Evolutionary conservation across 805 yeast genomes (phyloP), one percentile per base, ranked within the genome.

Genomic region (Candida maris): DNA sequence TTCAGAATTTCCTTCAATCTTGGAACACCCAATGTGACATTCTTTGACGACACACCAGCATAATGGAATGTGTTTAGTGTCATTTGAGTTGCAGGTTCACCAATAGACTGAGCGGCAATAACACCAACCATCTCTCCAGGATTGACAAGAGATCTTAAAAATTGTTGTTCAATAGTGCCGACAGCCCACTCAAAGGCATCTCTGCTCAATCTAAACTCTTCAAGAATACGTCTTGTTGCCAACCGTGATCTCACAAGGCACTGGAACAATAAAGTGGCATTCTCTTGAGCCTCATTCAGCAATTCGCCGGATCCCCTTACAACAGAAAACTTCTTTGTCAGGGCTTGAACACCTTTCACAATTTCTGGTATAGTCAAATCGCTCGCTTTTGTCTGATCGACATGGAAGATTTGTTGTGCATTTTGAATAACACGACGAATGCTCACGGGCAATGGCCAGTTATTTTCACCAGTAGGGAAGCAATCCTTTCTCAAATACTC

Each of bases 41-140:
- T 88, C 81, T 87, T 88, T 3, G 96, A 85, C 22, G 95, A 88
- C 42, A 88, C 96, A 81, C 96, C 96, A 13, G 96, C 96, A 71
- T 86, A 88, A 71, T 88, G 96, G 89, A 88, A 89, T 51, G 97
- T 89, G 58, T 89, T 89, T 65, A 89, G 74, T 3, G 97, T 89
- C 97, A 89, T 89, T 65, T 89, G 97, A 21, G 97, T 89, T 27
- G 97, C 96, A 34, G 97, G 97, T 61, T 89, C 97, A 70, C 97
- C 97, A 66, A 89, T 89, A 24, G 96, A 87, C 69, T 89, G 97
- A 2, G 97, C 96, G 35, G 97, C 97, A 56, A 89, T 76, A 35
- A 89, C 95, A 71, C 97, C 97, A 40, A 89, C 97, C 96, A 89
- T 89, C 61, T 89, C 97, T 73, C 97, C 97, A 4, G 97, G 96